Base-by-base conservation (phyloP, 2,329 filamentous ascomycete species). In the Magnaporthiopsis rhizophila region DNA sequence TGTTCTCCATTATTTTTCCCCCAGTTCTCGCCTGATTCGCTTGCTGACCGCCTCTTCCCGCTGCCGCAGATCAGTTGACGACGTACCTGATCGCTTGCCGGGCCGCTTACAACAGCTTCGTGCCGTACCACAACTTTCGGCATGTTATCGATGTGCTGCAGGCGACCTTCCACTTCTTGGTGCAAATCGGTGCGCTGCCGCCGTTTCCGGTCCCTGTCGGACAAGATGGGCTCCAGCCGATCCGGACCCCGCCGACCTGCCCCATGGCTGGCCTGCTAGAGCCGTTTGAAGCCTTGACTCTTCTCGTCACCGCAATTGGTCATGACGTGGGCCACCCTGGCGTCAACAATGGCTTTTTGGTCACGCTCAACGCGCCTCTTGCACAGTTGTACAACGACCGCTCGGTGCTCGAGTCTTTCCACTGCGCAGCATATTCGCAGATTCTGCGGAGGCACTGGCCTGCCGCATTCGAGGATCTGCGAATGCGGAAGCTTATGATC, bases 261-360 rank as follows among this genome's bases (percentile, higher is more conserved):
- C 85, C 89, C 0, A 85, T 97, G 60, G 90, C 90, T 3, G 80
- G 83, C 59, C 80, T 98, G 30, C 80, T 99, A n/a, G 83, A 85
- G 61, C 92, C 94, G 0, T 91, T 96, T 68, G 93, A 98, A 74
- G 91, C 90, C 6, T 81, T 99, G 63, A 94, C 92, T 0, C 83
- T 99, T 3, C 83, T 99, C 59, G 89, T 98, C 68, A 94, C 94
- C 11, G 95, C 95, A n/a, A 96, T 99, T 71, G 95, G 95, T 58
- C 95, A 99, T 70, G 95, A 99, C 74, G 95, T 98, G 56, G 95
- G 95, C 28, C 95, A 99, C 73, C 95, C 95, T 0, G 95, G 95
- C 64, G 95, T 99, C 71, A 99, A 98, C 79, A 99, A 99, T 74
- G 92, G 94, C 36, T 99, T 99, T 73, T 81, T 99, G 6, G 88